Conservation (phyloP, 306 rosid species). For the Psophocarpus tetragonolobus region DNA sequence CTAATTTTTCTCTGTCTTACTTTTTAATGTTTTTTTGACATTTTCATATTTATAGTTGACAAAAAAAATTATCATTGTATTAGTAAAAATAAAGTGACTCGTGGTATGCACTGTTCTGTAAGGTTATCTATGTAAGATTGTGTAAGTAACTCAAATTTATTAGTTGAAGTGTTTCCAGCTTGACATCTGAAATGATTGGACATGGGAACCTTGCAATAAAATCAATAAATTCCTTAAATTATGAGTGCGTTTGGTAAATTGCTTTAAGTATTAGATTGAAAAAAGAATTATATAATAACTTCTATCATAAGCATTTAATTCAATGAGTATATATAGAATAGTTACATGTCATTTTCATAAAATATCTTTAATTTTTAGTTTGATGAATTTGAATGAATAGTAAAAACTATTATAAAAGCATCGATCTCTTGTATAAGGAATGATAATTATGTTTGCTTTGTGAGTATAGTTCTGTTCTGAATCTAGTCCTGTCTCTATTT, state of each 20-base stretch:
- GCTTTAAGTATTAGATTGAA: not conserved
- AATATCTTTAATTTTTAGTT: not conserved
- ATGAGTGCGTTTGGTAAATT: not conserved
- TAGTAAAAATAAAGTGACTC: too few species aligned
- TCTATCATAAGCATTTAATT: not conserved
- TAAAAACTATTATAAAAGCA: not conserved
- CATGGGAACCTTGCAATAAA: not conserved
- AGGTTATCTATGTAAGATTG: not conserved
- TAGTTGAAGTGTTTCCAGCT: not conserved
- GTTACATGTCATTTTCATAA: not conserved
- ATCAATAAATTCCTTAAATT: not conserved
- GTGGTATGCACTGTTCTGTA: too few species aligned
- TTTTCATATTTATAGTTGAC: too few species aligned
- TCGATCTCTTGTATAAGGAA: too few species aligned
- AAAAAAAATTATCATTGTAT: too few species aligned
- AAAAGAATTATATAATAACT: not conserved
- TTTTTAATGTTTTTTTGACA: too few species aligned
- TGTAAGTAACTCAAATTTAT: not conserved
- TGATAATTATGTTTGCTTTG: too few species aligned
- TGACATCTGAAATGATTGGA: not conserved
- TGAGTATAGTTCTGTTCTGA: too few species aligned
- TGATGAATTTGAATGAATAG: not conserved
- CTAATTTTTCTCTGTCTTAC: too few species aligned
- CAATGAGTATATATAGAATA: not conserved
- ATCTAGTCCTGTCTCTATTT: too few species aligned